phyloP scores from a whole-genome alignment of 805 yeast genomes.

The Wickerhamiella lipophila region DNA sequence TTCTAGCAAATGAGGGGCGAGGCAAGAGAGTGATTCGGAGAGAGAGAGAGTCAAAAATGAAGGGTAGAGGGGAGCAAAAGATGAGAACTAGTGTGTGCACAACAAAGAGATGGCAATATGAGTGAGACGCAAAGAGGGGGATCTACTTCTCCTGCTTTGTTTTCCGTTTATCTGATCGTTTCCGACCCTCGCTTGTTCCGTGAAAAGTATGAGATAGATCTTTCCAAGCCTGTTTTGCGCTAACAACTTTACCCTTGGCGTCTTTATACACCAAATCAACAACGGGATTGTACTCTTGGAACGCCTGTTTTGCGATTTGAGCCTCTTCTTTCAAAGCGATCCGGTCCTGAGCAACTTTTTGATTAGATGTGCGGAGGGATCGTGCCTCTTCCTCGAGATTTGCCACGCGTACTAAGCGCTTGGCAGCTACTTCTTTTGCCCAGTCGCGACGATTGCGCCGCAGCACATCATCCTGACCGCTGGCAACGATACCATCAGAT shows the following conservation, averaged over 20 bases:
- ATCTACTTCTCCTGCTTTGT: neutral
- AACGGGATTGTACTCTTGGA: conserved; percentile 33
- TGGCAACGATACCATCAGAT: neutral
- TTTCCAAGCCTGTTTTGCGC: conserved; percentile 63
- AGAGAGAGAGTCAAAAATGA: no score
- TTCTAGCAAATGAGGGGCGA: neutral
- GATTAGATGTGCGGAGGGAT: conserved; percentile 18
- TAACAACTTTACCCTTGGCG: conserved; percentile 45
- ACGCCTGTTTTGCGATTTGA: conserved; percentile 23
- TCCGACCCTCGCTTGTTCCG: conserved; percentile 31
- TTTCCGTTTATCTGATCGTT: neutral
- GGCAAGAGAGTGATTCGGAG: neutral
- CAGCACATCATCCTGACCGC: neutral
- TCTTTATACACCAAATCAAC: conserved; percentile 46
- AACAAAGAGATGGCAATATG: no score
- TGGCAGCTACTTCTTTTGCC: conserved; percentile 12
- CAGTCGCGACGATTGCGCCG: conserved; percentile 11
- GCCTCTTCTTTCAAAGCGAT: conserved; percentile 24
- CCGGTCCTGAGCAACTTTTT: neutral
- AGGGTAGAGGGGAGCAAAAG: no score
- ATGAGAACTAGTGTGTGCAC: no score
- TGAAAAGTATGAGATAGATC: conserved; percentile 67
- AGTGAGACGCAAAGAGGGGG: no score
- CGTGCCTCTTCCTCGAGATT: conserved; percentile 21
- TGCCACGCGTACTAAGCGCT: conserved; percentile 17